A percentile compares a stretch with the other conserved stretches of the same genome.
Conservation (phyloP, 1,284 basidiomycete species). For the Athelia sp. region DNA sequence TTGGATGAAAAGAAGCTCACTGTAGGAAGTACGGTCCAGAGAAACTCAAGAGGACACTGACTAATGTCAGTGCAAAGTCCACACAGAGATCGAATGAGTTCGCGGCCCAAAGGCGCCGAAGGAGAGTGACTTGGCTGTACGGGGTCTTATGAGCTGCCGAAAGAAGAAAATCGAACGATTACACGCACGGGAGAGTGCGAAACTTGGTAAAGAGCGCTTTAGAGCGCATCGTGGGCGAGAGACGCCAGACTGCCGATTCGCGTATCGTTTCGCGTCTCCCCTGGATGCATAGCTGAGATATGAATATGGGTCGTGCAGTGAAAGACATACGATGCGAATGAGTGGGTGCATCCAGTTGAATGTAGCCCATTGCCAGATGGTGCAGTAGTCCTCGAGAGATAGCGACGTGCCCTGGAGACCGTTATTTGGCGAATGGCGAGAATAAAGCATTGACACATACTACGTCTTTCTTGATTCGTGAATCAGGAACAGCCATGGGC, state of each 20-base stretch:
- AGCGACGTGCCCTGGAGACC: neutral
- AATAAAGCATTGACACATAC: slow-evolving; percentile 27
- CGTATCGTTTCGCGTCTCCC: slow-evolving; percentile 42
- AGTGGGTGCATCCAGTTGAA: slow-evolving; percentile 64
- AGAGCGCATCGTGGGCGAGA: slow-evolving; percentile 47
- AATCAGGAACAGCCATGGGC: slow-evolving; percentile 54
- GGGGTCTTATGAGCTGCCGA: neutral
- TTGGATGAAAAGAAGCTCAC: slow-evolving; percentile 18
- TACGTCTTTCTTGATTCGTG: slow-evolving; percentile 41
- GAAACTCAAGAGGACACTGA: slow-evolving; percentile 69
- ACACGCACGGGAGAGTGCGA: slow-evolving; percentile 3
- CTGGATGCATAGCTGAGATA: slow-evolving; percentile 9
- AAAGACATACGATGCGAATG: slow-evolving; percentile 29
- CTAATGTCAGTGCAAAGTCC: slow-evolving; percentile 61
- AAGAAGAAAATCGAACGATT: neutral
- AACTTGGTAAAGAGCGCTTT: slow-evolving; percentile 43
- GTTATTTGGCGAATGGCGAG: neutral
- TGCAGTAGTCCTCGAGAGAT: slow-evolving; percentile 56
- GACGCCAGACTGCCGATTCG: slow-evolving; percentile 46
- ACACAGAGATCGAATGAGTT: slow-evolving; percentile 71
- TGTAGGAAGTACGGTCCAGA: slow-evolving; percentile 65
- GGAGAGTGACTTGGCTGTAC: slow-evolving; percentile 32
- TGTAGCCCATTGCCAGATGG: slow-evolving; percentile 58
- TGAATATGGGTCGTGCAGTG: neutral
- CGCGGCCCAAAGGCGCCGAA: slow-evolving; percentile 58